Evolutionary conservation across 495 filamentous ascomycete species (phyloP).

Genomic region (Aspergillus campestris): DNA sequence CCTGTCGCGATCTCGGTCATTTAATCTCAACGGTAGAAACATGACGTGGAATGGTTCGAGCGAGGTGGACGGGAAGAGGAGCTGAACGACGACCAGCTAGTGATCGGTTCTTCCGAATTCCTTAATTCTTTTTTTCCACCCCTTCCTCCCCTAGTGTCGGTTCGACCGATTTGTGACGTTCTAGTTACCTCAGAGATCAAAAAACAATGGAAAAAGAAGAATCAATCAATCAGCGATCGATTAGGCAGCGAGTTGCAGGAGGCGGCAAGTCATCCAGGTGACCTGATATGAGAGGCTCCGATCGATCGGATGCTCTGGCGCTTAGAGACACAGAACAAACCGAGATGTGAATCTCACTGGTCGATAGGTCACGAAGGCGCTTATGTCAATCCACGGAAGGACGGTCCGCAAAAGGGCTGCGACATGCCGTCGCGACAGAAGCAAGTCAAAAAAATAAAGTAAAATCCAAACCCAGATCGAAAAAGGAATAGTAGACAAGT

Average conservation of each 20-base stretch:
- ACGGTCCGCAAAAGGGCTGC: slow-evolving; percentile 13
- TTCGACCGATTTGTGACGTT: slow-evolving; percentile 7
- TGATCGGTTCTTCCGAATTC: slow-evolving; percentile 1
- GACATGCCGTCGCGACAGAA: slow-evolving; percentile 17
- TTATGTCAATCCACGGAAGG: slow-evolving; percentile 16
- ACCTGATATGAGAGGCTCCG: not conserved
- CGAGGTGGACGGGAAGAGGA: slow-evolving; percentile 21
- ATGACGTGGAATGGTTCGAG: slow-evolving; percentile 27
- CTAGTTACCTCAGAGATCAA: slow-evolving; percentile 18
- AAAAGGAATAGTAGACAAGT: not conserved
- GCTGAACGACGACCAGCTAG: slow-evolving; percentile 8
- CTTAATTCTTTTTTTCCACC: slow-evolving; percentile 2
- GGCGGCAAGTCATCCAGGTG: slow-evolving; percentile 1
- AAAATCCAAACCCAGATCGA: not conserved
- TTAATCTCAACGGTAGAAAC: slow-evolving; percentile 37
- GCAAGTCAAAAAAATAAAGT: not conserved
- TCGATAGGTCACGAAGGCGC: slow-evolving; percentile 14
- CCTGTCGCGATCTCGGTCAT: slow-evolving; percentile 31
- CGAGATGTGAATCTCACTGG: slow-evolving; percentile 15
- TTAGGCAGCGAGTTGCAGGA: not conserved
- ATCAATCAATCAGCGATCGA: slow-evolving; percentile 1
- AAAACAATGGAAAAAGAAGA: slow-evolving; percentile 1
- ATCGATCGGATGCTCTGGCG: slow-evolving; percentile 20
- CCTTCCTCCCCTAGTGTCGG: slow-evolving; percentile 6
- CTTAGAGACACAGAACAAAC: slow-evolving; percentile 19